Evolutionary conservation across 768 basidiomycete genomes (phyloP).

Genomic region (Asterophora parasitica): DNA sequence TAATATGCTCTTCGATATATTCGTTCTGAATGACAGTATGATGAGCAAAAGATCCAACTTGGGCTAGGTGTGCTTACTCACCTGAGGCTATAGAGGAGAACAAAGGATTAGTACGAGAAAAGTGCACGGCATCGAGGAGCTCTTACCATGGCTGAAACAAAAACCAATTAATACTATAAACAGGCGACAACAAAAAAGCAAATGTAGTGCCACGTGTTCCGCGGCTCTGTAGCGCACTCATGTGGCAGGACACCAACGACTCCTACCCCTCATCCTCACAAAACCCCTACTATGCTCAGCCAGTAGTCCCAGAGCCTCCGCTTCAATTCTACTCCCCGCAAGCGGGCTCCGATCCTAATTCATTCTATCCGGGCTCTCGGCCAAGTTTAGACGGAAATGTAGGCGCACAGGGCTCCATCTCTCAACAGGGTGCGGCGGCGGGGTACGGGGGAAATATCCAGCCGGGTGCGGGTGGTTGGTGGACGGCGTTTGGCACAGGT

Average conservation of each 20-base stretch:
- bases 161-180: slow-evolving; percentile 27
- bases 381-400: slow-evolving; percentile 75
- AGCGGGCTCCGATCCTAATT: slow-evolving; percentile 39
- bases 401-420: slow-evolving; percentile 47
- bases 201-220: slow-evolving; percentile 28
- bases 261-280: slow-evolving; percentile 65
- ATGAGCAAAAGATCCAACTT: background rate
- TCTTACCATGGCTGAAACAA: slow-evolving; percentile 39
- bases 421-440: slow-evolving; percentile 38
- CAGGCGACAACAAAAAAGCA: slow-evolving; percentile 21
- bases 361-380: slow-evolving; percentile 66
- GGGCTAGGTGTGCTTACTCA: slow-evolving; percentile 21
- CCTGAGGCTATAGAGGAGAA: slow-evolving; percentile 56
- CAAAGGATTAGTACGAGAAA: slow-evolving; percentile 11
- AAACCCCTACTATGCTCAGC: slow-evolving; percentile 51
- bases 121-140: background rate
- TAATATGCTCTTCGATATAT: slow-evolving; percentile 98
- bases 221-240: slow-evolving; percentile 22
- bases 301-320: slow-evolving; percentile 48
- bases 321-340: slow-evolving; percentile 77
- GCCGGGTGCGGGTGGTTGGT: slow-evolving; percentile 73
- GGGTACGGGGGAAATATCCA: slow-evolving; percentile 73
- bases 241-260: slow-evolving; percentile 74
- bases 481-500: slow-evolving; percentile 94
- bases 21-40: slow-evolving; percentile 64